These are phyloP conservation scores for Auriscalpium orientale DNA, from an alignment of 768 basidiomycete genomes.

Conservation along the genomic window DNA sequence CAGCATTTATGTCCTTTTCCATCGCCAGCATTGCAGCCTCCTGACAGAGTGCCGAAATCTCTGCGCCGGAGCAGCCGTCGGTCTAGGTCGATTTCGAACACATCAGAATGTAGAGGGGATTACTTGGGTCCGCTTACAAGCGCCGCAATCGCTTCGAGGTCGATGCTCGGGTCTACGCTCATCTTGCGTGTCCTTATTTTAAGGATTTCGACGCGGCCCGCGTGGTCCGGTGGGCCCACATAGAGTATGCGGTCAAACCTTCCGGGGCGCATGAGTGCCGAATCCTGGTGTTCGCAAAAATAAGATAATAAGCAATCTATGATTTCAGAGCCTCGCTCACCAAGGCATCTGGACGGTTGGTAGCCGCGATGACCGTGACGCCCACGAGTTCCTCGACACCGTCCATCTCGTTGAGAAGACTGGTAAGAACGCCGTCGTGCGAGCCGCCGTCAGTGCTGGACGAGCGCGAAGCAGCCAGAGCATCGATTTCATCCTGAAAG, in stretches of 20 bases:
- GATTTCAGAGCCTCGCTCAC: not conserved
- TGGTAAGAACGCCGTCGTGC: constrained; percentile 88
- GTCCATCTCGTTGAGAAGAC: constrained; percentile 95
- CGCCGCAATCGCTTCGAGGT: constrained; percentile 58
- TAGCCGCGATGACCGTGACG: constrained; percentile 94
- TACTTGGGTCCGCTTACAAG: constrained; percentile 37
- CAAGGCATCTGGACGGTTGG: constrained; percentile 83
- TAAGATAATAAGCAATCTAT: no score
- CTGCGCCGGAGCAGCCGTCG: constrained; percentile 93
- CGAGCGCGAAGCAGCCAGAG: constrained; percentile 72
- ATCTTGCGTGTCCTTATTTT: constrained; percentile 70
- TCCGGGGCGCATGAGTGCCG: constrained; percentile 92
- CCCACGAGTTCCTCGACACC: constrained; percentile 92
- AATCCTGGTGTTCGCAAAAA: constrained; percentile 49
- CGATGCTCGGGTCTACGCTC: constrained; percentile 66
- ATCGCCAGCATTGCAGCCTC: constrained; percentile 92
- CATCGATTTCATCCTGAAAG: constrained; percentile 91
- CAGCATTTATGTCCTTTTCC: constrained; percentile 76
- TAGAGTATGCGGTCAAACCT: constrained; percentile 90
- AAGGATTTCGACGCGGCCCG: constrained; percentile 79
- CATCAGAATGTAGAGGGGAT: not conserved
- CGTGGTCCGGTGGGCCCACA: constrained; percentile 83
- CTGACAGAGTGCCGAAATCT: constrained; percentile 86
- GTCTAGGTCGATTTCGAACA: constrained; percentile 42
- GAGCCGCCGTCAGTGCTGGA: constrained; percentile 46